These are phyloP conservation scores for Triticum dicoccoides DNA, from an alignment of 176 grass and related monocot genomes.

Conservation along the genomic window DNA sequence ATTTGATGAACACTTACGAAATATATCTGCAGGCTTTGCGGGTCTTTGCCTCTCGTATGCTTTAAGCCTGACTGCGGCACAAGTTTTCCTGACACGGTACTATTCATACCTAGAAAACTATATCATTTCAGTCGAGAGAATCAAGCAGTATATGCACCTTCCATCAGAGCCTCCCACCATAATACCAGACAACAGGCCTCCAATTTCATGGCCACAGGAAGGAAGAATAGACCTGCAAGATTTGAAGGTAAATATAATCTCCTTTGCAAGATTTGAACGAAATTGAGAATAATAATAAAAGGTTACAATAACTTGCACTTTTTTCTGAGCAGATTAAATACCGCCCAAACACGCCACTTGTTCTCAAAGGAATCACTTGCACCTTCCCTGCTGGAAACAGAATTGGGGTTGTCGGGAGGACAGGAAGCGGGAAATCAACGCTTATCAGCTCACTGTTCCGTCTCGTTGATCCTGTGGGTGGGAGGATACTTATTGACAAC, in stretches of 20 bases:
- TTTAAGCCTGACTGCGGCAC: slow-evolving; percentile 51
- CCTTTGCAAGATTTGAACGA: neutral
- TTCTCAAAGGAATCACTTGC: slow-evolving; percentile 93
- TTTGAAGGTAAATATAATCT: slow-evolving; percentile 59
- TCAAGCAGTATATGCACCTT: slow-evolving; percentile 88
- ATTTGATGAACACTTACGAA: slow-evolving; percentile 4
- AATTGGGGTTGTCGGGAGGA: slow-evolving; percentile 88
- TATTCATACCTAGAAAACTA: slow-evolving; percentile 86
- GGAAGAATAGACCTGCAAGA: slow-evolving; percentile 81
- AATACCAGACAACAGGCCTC: slow-evolving; percentile 67
- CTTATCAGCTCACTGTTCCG: slow-evolving; percentile 87
- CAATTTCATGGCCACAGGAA: slow-evolving; percentile 80
- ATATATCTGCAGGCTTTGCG: slow-evolving; percentile 62
- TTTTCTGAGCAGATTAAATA: slow-evolving; percentile 72
- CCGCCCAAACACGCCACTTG: slow-evolving; percentile 65
- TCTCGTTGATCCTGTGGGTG: slow-evolving; percentile 67
- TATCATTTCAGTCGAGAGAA: slow-evolving; percentile 86
- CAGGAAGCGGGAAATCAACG: slow-evolving; percentile 92
- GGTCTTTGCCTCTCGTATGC: slow-evolving; percentile 93
- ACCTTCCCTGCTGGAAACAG: slow-evolving; percentile 71
- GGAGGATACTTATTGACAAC: slow-evolving; percentile 83
- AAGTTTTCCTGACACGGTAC: slow-evolving; percentile 75
- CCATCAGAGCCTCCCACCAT: slow-evolving; percentile 65
- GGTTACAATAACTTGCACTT: neutral
- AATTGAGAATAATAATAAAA: slow-evolving; percentile 20